Base-by-base conservation (phyloP, 177 flowering plant genomes). In the Telopea speciosissima region DNA sequence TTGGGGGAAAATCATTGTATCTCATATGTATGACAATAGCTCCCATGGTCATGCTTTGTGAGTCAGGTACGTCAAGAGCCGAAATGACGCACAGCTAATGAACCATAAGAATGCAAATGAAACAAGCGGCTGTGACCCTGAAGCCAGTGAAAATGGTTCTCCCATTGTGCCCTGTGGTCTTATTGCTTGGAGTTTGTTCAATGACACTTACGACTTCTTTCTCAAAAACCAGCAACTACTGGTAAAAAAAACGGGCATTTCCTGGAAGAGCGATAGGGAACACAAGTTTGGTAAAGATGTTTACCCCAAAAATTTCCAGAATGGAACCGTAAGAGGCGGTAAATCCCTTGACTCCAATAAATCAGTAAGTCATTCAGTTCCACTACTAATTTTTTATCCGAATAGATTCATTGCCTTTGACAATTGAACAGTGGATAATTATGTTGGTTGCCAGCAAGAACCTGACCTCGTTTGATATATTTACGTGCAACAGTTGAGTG, bases 161-260 rank as follows among this genome's bases (percentile, higher is more conserved):
- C 78, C 93, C 8, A 90, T 95, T 78, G 96, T 95, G 68, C 99
- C 99, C 40, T 95, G 99, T 79, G 99, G 99, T 74, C 96, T 95
- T 63, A 91, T 95, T 61, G 99, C 99, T 8, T 95, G 99, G 99
- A 95, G 99, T 80, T 78, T 95, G 81, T 95, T 95, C 74, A 95
- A 95, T 76, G 99, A 93, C 73, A 95, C 98, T 22, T 95, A 91
- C 70, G 80, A 40, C 56, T 89, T 95, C 75, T 73, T 89, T 36
- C 77, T 74, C 73, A 82, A 80, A 45, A 83, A 80, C 69, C n/a
- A 40, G 71, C 67, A 52, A 21, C 42, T 95, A 74, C 5, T 66
- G 1, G 82, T 95, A 71, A 91, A 88, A 83, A 91, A 88, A 83
- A 87, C 67, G 64, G 88, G 56, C 24, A 95, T 95, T 67, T 80